phyloP scores from a whole-genome alignment of 2,329 filamentous ascomycete species.

The Endocalyx cinctus region DNA sequence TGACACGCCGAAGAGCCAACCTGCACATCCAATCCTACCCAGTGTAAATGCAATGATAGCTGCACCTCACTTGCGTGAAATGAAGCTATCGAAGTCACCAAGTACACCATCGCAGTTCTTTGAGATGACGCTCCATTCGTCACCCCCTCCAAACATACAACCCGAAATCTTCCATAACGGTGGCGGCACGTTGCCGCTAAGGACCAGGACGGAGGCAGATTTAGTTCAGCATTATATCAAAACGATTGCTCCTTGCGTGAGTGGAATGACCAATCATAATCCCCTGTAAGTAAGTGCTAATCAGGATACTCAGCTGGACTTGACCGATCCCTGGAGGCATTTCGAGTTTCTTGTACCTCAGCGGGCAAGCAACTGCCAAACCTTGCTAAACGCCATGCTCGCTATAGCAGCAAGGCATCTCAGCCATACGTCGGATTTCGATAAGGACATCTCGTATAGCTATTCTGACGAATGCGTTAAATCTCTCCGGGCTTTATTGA shows the following conservation, averaged over 20 bases:
- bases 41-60: too few relatives aligned
- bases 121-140: too few relatives aligned
- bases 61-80: too few relatives aligned
- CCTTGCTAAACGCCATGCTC: slow-evolving; percentile 53
- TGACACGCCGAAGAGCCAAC: too few relatives aligned
- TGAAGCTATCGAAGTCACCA: too few relatives aligned
- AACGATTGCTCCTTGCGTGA: slow-evolving; percentile 30
- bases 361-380: slow-evolving; percentile 44
- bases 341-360: slow-evolving; percentile 52
- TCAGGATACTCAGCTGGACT: slow-evolving; percentile 23
- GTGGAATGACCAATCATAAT: slow-evolving; percentile 6
- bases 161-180: too few relatives aligned
- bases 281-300: slow-evolving; percentile 3
- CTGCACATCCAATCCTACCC: too few relatives aligned
- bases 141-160: too few relatives aligned
- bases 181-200: too few relatives aligned
- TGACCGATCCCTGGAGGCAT: slow-evolving; percentile 33
- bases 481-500: slow-evolving; percentile 42
- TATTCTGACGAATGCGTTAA: slow-evolving; percentile 52
- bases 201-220: slow-evolving; percentile 25
- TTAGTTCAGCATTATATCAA: slow-evolving; percentile 33
- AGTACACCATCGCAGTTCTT: too few relatives aligned
- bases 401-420: slow-evolving; percentile 52
- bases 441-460: slow-evolving; percentile 43
- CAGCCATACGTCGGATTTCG: slow-evolving; percentile 42